phyloP scores from a whole-genome alignment of 768 basidiomycete genomes.

The Phaffia australis region DNA sequence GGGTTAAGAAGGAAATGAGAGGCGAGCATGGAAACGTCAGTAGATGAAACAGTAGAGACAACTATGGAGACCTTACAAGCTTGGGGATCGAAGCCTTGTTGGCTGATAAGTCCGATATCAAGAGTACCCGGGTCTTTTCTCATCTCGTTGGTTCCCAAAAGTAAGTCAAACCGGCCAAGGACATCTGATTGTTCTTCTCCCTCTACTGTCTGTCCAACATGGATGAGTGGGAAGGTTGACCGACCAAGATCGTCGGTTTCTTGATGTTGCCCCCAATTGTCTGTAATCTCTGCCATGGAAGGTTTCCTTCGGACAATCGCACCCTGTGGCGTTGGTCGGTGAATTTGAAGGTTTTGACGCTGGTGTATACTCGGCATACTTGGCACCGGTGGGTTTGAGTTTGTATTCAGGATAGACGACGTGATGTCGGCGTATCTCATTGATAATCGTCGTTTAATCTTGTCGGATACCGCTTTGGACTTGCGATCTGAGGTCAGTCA shows the following conservation, averaged over 20 bases:
- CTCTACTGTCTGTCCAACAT: slow-evolving; percentile 9
- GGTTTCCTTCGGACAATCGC: slow-evolving; percentile 4
- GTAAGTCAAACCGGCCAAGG: too few relatives aligned
- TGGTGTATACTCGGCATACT: slow-evolving; percentile 29
- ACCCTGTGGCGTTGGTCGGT: slow-evolving; percentile 7
- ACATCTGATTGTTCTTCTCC: not conserved
- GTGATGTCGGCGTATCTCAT: slow-evolving; percentile 69
- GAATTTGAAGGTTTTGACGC: slow-evolving; percentile 14
- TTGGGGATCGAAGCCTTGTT: slow-evolving; percentile 76
- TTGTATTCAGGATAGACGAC: slow-evolving; percentile 39
- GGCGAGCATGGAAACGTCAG: not conserved
- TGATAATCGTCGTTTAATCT: slow-evolving; percentile 92
- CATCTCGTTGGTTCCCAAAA: too few relatives aligned
- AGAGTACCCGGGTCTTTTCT: slow-evolving; percentile 36
- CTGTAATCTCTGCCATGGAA: too few relatives aligned
- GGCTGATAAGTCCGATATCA: slow-evolving; percentile 55
- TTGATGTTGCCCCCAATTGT: too few relatives aligned
- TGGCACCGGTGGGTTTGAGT: slow-evolving; percentile 53
- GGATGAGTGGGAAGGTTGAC: too few relatives aligned
- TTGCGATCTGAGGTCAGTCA: slow-evolving; percentile 40
- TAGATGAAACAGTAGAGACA: not conserved
- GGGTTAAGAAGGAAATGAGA: slow-evolving; percentile 14
- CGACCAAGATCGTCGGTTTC: too few relatives aligned
- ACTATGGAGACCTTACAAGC: slow-evolving; percentile 53
- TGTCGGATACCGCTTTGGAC: slow-evolving; percentile 56